Percentiles rank a stretch among this genome's conserved stretches.
phyloP scores from a whole-genome alignment of 139 green algal species.

The Picochlorum sp. region DNA sequence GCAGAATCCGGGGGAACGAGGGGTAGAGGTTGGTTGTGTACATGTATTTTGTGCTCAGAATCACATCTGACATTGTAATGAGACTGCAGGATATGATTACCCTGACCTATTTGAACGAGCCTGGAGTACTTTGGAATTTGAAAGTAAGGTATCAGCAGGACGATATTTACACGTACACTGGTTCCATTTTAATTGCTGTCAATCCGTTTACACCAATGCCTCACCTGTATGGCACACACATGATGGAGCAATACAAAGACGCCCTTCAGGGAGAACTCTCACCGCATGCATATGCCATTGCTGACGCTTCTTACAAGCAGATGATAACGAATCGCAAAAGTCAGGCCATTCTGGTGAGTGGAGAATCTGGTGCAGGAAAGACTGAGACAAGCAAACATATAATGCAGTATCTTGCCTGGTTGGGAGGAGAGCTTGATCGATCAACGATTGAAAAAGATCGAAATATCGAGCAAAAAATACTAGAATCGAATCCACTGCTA shows the following conservation, averaged over 20 bases:
- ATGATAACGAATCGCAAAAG: conserved; percentile 70
- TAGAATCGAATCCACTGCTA: conserved; percentile 95
- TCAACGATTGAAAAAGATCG: conserved; percentile 21
- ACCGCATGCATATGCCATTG: conserved; percentile 88
- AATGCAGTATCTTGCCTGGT: conserved; percentile 90
- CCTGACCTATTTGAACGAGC: conserved; percentile 95
- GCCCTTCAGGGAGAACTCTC: conserved; percentile 79
- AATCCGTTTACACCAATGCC: conserved; percentile 79
- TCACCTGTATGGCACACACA: conserved; percentile 80
- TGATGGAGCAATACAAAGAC: conserved; percentile 89
- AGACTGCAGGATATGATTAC: conserved; percentile 92
- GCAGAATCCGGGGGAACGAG: conserved; percentile 64
- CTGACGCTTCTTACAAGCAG: conserved; percentile 72
- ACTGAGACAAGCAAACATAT: conserved; percentile 99
- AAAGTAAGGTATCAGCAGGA: conserved; percentile 70
- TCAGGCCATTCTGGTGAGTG: conserved; percentile 84
- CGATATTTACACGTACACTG: conserved; percentile 93
- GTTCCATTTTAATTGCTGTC: conserved; percentile 87
- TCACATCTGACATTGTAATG: neutral
- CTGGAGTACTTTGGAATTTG: conserved; percentile 87
- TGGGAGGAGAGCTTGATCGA: conserved; percentile 54
- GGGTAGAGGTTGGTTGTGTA: conserved; percentile 61
- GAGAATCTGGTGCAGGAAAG: conserved; percentile 97
- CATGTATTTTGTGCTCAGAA: neutral
- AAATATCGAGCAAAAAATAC: conserved; percentile 78